Evolutionary conservation across 345 rosid genomes (phyloP).

Genomic region (Hibiscus tridactylites): DNA sequence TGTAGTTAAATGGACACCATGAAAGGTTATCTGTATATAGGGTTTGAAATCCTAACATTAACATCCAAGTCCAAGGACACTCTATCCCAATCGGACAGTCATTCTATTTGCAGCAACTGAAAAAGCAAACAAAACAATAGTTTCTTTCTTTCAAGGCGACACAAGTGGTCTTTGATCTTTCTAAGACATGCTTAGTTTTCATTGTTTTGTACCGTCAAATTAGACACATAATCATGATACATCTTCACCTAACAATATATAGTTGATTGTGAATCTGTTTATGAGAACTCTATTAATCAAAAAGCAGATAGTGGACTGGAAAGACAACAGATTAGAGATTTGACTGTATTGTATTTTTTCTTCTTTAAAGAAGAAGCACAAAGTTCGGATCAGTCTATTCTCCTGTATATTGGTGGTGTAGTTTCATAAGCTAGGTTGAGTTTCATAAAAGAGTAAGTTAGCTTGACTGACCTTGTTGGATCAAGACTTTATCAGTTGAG

Average conservation of each 20-base stretch:
- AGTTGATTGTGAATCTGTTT: neutral
- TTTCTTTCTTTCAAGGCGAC: too few species aligned
- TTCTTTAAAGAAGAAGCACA: neutral
- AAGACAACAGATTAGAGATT: neutral
- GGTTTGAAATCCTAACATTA: neutral
- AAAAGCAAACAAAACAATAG: neutral
- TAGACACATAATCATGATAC: neutral
- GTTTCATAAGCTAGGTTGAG: neutral
- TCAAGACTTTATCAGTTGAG: neutral
- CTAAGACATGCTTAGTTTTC: neutral
- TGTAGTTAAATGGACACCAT: neutral
- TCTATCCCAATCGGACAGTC: neutral
- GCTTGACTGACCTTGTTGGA: neutral
- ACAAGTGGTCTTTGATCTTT: neutral
- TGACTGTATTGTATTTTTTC: neutral
- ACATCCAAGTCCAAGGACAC: neutral
- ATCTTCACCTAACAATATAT: neutral
- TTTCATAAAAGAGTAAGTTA: neutral
- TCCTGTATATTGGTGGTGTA: neutral
- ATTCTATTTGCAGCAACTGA: neutral
- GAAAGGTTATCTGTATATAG: neutral
- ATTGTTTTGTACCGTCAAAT: neutral
- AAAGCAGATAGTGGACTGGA: neutral
- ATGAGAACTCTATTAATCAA: neutral
- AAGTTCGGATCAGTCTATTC: neutral